Evolutionary conservation across 2,329 filamentous ascomycete species (phyloP), one percentile per base, ranked within the genome.

Genomic region (Metarhizium rileyi): DNA sequence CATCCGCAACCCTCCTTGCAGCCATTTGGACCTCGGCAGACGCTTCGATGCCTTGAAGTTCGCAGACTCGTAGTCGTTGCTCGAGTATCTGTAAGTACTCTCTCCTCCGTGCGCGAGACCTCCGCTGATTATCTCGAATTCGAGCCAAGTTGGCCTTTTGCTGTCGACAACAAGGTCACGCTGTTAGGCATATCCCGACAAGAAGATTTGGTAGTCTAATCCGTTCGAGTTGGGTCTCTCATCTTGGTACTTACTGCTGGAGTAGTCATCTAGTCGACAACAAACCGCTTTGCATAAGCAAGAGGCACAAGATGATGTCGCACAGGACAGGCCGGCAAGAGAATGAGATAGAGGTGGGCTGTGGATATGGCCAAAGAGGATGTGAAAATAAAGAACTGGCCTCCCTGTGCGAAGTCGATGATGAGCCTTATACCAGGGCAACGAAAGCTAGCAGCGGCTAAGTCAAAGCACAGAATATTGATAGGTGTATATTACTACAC

Each of bases 61-160:
- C 83, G 61, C 77, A 87, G 47, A 69, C 67, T 44, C 80, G 76
- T 33, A 68, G 58, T 52, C 80, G 81, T 48, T 75, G 69, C 65
- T 90, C 84, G 26, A 89, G 75, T 49, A 86, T 82, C 53, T 81
- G 72, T 36, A 88, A 68, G 61, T 90, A 88, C 60, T 87, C 84
- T 69, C 85, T 87, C 55, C 82, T 76, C 33, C 85, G 77, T 43
- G 84, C 84, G 48, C 86, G 80, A n/a, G 83, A 87, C 53, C 85
- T 80, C 50, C 86, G 76, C 63, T 90, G 86, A 59, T 90, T 90
- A 59, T 90, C 83, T 55, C 86, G 78, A 56, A 89, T 83, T 51
- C 85, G 81, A 53, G 66, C 66, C 57, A 70, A 59, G 50, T 70
- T 70, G 53, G 65, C 65, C 53, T 64, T 66, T 55, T 68, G 65